These are phyloP conservation scores for Coemansia reversa DNA, from an alignment of 192 early-diverging fungal genomes.

Conservation along the genomic window DNA sequence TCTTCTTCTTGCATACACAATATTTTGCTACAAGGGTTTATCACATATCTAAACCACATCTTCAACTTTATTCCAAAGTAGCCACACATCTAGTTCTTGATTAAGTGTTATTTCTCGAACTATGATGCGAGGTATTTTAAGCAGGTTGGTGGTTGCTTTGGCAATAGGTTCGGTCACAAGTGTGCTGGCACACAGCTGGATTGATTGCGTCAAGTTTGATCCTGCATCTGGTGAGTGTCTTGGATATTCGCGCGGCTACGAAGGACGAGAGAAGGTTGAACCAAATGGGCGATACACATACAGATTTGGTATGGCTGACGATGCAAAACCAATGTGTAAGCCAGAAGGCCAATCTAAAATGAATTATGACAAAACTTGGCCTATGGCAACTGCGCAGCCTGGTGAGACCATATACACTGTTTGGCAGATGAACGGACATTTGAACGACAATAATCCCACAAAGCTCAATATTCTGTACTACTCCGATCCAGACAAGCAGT, in stretches of 20 bases:
- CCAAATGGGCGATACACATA: constrained; percentile 59
- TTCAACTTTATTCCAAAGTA: too few species aligned
- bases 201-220: constrained; percentile 60
- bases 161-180: constrained; percentile 17
- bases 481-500: constrained; percentile 19
- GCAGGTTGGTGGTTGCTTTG: constrained; percentile 5
- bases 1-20: neutral
- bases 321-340: constrained; percentile 54
- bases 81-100: too few species aligned
- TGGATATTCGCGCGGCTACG: constrained; percentile 58
- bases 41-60: too few species aligned
- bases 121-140: neutral
- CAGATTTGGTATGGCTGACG: constrained; percentile 40
- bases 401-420: constrained; percentile 55
- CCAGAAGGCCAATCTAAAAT: constrained; percentile 26
- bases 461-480: constrained; percentile 48
- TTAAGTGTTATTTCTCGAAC: neutral
- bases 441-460: constrained; percentile 47
- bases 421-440: constrained; percentile 62
- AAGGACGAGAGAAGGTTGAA: constrained; percentile 46
- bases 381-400: constrained; percentile 51
- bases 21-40: neutral
- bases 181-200: constrained; percentile 61
- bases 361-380: constrained; percentile 43
- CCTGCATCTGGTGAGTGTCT: constrained; percentile 38